Base-by-base conservation (phyloP, 257 asterid genomes). In the Solanum paucissectum region DNA sequence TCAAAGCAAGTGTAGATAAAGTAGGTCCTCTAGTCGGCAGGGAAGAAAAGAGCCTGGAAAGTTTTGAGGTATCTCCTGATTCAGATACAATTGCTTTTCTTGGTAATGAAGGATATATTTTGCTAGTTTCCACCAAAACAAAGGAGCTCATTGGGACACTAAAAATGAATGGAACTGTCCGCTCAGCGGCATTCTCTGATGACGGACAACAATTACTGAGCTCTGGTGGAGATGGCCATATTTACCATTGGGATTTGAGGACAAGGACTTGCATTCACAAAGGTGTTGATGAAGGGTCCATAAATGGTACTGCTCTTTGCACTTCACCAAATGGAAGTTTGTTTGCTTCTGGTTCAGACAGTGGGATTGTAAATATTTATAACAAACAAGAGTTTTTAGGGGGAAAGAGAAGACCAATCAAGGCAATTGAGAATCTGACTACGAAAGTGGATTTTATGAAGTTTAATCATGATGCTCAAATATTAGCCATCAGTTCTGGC, bases 341-440 rank as follows among this genome's bases (percentile, higher is more conserved):
- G 72, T 97, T 97, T 89, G 99, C 99, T n/a, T 96, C 99, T 38
- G 99, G 99, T 89, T 94, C 99, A 27, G 98, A 92, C 85, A 93
- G 93, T 69, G 99, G 99, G 88, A 90, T 94, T 82, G 99, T 96
- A 89, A 97, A 97, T 87, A 72, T 97, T 40, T 97, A 97, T 88
- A 90, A 94, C 36, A 77, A 90, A 32, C 96, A 92, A 2, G 96
- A 95, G 34, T 97, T 95, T 83, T 84, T 95, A 10, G 97, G 97
- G 16, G 98, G 96, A 52, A 97, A 95, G 93, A 93, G 92, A 84
- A 95, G 94, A 86, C 99, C 99, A 16, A n/a, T 91, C 11, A 97
- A 97, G 92, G 92, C 90, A 12, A 84, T 97, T 29, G 96, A 93
- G 89, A 95, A 97, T 88, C 88, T 97, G 91, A 96, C 98, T 0